Evolutionary conservation across 1,139 yeast genomes (phyloP).

Genomic region (Waltiozyma sp.): DNA sequence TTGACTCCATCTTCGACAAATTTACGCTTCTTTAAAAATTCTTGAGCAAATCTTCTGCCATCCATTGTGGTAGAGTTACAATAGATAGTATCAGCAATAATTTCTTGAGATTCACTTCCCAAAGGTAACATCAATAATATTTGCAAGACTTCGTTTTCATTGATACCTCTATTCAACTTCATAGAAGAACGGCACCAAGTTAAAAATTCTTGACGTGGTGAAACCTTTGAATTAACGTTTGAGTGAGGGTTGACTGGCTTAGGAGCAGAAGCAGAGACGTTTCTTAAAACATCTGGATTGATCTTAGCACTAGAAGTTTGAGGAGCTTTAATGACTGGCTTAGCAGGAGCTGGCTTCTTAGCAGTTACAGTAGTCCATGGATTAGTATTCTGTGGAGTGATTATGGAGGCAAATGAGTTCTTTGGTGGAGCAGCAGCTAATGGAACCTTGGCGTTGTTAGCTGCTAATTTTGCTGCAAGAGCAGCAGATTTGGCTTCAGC

Average conservation of each 20-base stretch:
- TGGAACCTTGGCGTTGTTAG: slow-evolving; percentile 8
- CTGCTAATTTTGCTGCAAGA: slow-evolving; percentile 13
- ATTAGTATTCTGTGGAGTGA: slow-evolving; percentile 12
- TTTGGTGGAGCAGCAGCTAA: slow-evolving; percentile 22
- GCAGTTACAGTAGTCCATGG: slow-evolving; percentile 26
- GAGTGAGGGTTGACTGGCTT: slow-evolving; percentile 16
- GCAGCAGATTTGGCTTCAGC: slow-evolving; percentile 18
- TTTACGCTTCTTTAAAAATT: slow-evolving; percentile 69
- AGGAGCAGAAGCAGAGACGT: slow-evolving; percentile 29
- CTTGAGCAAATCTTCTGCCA: slow-evolving; percentile 88
- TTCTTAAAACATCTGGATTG: slow-evolving; percentile 36
- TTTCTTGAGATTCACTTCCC: slow-evolving; percentile 62
- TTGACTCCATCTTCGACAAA: slow-evolving; percentile 52
- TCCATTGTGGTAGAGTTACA: slow-evolving; percentile 88
- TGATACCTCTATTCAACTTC: slow-evolving; percentile 64
- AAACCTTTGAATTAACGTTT: slow-evolving; percentile 20
- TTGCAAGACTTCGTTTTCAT: slow-evolving; percentile 65
- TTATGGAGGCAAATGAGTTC: slow-evolving; percentile 14
- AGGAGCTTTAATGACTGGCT: slow-evolving; percentile 4
- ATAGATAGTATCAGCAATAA: slow-evolving; percentile 87
- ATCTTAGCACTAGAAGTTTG: slow-evolving; percentile 8
- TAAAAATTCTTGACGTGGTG: slow-evolving; percentile 55
- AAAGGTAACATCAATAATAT: slow-evolving; percentile 74
- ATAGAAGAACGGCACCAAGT: slow-evolving; percentile 78
- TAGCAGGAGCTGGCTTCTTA: slow-evolving; percentile 8